Base-by-base conservation (phyloP, 345 rosid species). In the Viola odorata region DNA sequence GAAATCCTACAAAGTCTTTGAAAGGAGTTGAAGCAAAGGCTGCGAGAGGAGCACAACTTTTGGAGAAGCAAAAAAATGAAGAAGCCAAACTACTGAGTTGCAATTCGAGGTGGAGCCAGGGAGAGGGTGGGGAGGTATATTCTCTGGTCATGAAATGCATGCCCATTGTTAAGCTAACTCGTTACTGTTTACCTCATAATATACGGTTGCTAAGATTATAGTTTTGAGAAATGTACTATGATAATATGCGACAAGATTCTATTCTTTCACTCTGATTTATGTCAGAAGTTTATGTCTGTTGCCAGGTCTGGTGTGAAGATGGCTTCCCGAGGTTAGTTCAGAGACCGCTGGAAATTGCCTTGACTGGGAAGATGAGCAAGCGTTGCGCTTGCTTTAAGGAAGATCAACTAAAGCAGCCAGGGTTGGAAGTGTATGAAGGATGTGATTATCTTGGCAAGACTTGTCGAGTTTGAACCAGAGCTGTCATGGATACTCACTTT, bases 11-110 rank as follows among this genome's bases (percentile, higher is more conserved):
- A 15, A 92, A 92, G 73, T 78, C 78, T 64, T 72, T 92, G 66
- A 92, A 90, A 79, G 99, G 96, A 70, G 96, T 73, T 32, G 95
- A 90, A 82, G 97, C 96, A 47, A 90, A 90, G 73, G 91, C 97
- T 65, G 84, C 85, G 37, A 83, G 96, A 86, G 99, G 96, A 54
- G 87, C 87, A 36, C 97, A 90, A 61, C 91, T 94, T 57, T 59
- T 83, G 84, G 95, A 88, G 77, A 83, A 88, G 74, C 99, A 94
- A 68, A 90, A 88, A 81, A 62, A 47, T 8, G 96, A 90, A 75
- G 99, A 94, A 80, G 96, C 95, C 48, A 94, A 90, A 71, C 97
- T 78, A 67, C 78, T 82, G 16, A 74, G 81, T 73, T 88, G 97
- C 91, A 88, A 82, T 77, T 94, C 97, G 55, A 81, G 87, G 71